These are phyloP conservation scores for Cladosporium sp. DNA, from an alignment of 2,329 filamentous ascomycete genomes.

Conservation along the genomic window DNA sequence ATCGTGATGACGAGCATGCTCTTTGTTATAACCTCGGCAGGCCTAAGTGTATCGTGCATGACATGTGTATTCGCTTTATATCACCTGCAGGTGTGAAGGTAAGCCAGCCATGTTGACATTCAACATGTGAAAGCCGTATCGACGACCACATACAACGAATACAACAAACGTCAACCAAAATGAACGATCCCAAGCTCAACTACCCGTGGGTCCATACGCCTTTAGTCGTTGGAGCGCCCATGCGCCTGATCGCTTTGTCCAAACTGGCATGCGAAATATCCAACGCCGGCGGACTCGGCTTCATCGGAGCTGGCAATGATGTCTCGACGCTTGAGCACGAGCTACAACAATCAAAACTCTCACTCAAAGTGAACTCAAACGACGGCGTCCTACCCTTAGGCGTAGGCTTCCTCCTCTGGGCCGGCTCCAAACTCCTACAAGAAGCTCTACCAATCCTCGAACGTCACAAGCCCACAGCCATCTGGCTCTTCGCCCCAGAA, in stretches of 20 bases:
- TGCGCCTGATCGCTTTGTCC: slow-evolving; percentile 59
- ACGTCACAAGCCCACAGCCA: slow-evolving; percentile 49
- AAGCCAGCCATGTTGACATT: too few species aligned
- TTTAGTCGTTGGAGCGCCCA: slow-evolving; percentile 61
- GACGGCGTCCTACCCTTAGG: slow-evolving; percentile 47
- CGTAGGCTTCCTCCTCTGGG: slow-evolving; percentile 60
- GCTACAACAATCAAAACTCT: slow-evolving; percentile 25
- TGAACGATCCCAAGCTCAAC: slow-evolving; percentile 24
- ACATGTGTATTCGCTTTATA: too few species aligned
- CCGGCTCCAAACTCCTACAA: slow-evolving; percentile 37
- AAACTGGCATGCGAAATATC: slow-evolving; percentile 59
- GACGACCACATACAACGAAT: neutral
- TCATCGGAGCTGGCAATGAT: slow-evolving; percentile 43
- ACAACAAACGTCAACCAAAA: slow-evolving; percentile 5
- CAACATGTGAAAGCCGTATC: neutral
- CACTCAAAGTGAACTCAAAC: slow-evolving; percentile 19
- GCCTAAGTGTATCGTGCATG: neutral
- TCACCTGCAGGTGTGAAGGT: too few species aligned
- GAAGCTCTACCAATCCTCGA: slow-evolving; percentile 48
- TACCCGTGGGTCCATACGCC: slow-evolving; percentile 59
- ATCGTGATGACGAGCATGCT: slow-evolving; percentile 2
- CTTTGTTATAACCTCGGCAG: neutral
- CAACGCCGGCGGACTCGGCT: slow-evolving; percentile 47
- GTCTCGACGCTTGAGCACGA: slow-evolving; percentile 31
- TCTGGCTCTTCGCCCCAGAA: slow-evolving; percentile 65